Evolutionary conservation across 495 filamentous ascomycete species (phyloP), one percentile per base, ranked within the genome.

Genomic region (Pseudomonodictys pantanalensis): DNA sequence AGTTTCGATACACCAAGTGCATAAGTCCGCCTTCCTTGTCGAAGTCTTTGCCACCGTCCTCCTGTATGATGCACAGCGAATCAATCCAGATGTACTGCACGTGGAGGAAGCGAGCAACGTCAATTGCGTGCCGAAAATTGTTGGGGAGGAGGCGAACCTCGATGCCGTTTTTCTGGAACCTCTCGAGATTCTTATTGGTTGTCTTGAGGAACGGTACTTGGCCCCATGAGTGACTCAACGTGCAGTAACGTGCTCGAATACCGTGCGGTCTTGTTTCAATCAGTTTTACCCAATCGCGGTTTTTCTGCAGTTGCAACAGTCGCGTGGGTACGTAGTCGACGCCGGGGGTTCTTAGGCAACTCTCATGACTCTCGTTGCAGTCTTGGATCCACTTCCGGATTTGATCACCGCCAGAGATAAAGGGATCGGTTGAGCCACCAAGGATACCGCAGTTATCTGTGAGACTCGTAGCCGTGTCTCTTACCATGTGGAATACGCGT

Each of bases 21-120:
- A 62, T 62, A 7, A 46, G 28, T 1, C 23, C 18, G 29, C 35
- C 58, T 30, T 62, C 50, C 2, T 1, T 32, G 22, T 22, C 25
- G 24, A 62, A 62, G 20, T 62, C 58, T 0, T 41, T 39, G 20
- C 33, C 50, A 0, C n/a, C 15, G 12, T 42, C 49, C n/a, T 44
- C 20, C 26, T 58, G 45, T 12, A 58, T 44, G 23, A 58, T 51
- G 22, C 52, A 56, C 39, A 60, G 17, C 11, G 30, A 42, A 47
- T 60, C 57, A 22, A 57, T 62, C 59, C 59, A 62, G 30, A 62
- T 62, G 39, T 62, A 50, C 32, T 32, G 7, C 6, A 62, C 25
- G 7, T 23, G 44, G 3, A 62, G 17, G 17, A 62, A 62, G 9
- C 59, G n/a, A 2, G 43, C 52, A 0, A 62, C 33, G 12, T 49